phyloP scores from a whole-genome alignment of 495 filamentous ascomycete species.

The Trichocladium uniseriatum region DNA sequence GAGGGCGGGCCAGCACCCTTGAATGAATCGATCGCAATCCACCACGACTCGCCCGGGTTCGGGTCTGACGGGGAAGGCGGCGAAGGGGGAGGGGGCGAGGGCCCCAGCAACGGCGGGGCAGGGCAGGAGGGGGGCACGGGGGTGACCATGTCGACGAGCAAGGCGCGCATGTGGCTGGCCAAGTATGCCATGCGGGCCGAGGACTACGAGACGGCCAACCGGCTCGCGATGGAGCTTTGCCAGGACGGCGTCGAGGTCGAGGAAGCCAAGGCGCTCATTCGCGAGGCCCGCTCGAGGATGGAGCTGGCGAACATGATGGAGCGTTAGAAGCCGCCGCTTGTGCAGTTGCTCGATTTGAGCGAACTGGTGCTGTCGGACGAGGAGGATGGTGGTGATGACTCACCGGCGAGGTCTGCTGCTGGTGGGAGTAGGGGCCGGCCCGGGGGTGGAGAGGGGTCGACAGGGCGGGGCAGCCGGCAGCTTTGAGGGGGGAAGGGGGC shows the following conservation, averaged over 20 bases:
- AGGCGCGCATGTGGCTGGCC: conserved; percentile 91
- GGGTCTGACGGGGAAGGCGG: conserved; percentile 42
- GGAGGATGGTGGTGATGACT: background rate
- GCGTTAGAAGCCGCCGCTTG: conserved; percentile 19
- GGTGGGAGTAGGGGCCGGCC: background rate
- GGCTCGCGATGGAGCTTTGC: conserved; percentile 80
- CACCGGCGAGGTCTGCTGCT: too few relatives aligned
- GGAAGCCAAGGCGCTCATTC: conserved; percentile 90
- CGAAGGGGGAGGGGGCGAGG: conserved; percentile 34
- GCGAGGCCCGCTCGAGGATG: conserved; percentile 76
- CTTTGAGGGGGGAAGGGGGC: background rate
- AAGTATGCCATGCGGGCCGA: conserved; percentile 64
- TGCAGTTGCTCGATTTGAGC: background rate
- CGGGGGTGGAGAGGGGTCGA: background rate
- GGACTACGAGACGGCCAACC: conserved; percentile 65
- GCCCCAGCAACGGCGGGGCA: conserved; percentile 25
- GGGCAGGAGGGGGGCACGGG: conserved; percentile 52
- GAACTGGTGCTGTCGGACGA: background rate
- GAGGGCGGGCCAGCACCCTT: conserved; percentile 22
- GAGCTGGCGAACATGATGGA: conserved; percentile 40
- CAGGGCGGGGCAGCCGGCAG: background rate
- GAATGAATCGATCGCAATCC: conserved; percentile 40
- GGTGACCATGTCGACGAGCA: conserved; percentile 79
- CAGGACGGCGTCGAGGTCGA: conserved; percentile 97
- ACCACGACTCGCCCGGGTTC: conserved; percentile 38